phyloP scores from a whole-genome alignment of 2,329 filamentous ascomycete species.

The Didymella exigua region DNA sequence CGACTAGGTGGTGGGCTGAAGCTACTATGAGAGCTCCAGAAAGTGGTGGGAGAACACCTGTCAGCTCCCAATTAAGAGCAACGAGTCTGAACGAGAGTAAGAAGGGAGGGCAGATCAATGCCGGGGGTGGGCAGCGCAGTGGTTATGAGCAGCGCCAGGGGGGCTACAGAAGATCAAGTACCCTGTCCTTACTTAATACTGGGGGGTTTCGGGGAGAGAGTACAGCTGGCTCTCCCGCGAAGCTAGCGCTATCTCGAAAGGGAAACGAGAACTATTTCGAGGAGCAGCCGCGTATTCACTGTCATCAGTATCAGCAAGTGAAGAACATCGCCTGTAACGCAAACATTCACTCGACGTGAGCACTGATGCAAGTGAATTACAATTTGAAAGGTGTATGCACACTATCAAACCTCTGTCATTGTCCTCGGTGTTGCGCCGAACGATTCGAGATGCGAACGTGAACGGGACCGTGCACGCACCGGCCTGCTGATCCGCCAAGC shows the following conservation, averaged over 20 bases:
- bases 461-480: conserved; percentile 1
- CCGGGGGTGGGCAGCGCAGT: conserved; percentile 27
- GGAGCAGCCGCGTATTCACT: conserved; percentile 16
- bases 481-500: conserved; percentile 18
- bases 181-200: conserved; percentile 32
- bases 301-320: conserved; percentile 3
- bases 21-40: conserved; percentile 18
- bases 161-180: conserved; percentile 27
- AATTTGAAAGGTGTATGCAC: neutral
- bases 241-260: conserved; percentile 23
- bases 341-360: neutral
- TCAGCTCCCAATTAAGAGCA: conserved; percentile 17
- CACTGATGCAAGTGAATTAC: neutral
- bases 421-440: neutral
- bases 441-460: conserved; percentile 13
- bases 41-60: conserved; percentile 19
- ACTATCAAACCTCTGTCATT: neutral
- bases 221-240: conserved; percentile 36
- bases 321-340: neutral
- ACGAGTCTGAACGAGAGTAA: conserved; percentile 43
- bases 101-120: conserved; percentile 38
- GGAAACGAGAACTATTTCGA: conserved; percentile 32
- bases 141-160: conserved; percentile 33
- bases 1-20: conserved; percentile 28
- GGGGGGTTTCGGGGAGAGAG: conserved; percentile 25